Evolutionary conservation across 1,284 basidiomycete species (phyloP).

Genomic region (Cerioporus squamosus): DNA sequence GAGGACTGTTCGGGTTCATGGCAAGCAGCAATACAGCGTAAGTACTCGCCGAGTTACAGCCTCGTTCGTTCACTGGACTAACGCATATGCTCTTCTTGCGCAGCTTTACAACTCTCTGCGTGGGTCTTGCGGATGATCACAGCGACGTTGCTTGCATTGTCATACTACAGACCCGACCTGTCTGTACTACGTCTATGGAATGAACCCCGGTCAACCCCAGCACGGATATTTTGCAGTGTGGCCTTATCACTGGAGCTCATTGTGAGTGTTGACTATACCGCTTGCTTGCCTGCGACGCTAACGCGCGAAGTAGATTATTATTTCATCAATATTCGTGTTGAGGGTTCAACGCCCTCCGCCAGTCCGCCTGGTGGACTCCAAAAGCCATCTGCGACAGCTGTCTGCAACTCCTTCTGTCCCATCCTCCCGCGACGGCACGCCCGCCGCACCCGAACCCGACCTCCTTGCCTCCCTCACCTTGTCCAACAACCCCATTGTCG

Average conservation of each 20-base stretch:
- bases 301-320: slow-evolving; percentile 46
- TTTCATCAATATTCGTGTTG: slow-evolving; percentile 54
- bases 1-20: slow-evolving; percentile 64
- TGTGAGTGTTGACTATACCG: slow-evolving; percentile 13
- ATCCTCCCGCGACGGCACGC: slow-evolving; percentile 34
- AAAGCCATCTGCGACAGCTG: slow-evolving; percentile 19
- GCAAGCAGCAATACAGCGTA: slow-evolving; percentile 67
- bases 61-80: background rate
- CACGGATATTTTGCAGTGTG: slow-evolving; percentile 48
- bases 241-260: slow-evolving; percentile 5
- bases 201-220: slow-evolving; percentile 38
- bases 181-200: slow-evolving; percentile 43
- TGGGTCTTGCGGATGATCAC: slow-evolving; percentile 64
- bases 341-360: slow-evolving; percentile 66
- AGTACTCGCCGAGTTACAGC: slow-evolving; percentile 26
- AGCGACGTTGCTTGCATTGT: slow-evolving; percentile 47
- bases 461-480: slow-evolving; percentile 64
- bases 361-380: slow-evolving; percentile 61
- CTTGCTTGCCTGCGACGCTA: background rate
- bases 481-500: slow-evolving; percentile 61
- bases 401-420: slow-evolving; percentile 31
- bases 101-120: slow-evolving; percentile 61
- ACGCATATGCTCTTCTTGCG: background rate
- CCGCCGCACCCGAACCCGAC: slow-evolving; percentile 50
- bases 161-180: slow-evolving; percentile 45